Conservation (phyloP, 352 stramenopile genomes). For the Globisporangium camurandrum region DNA sequence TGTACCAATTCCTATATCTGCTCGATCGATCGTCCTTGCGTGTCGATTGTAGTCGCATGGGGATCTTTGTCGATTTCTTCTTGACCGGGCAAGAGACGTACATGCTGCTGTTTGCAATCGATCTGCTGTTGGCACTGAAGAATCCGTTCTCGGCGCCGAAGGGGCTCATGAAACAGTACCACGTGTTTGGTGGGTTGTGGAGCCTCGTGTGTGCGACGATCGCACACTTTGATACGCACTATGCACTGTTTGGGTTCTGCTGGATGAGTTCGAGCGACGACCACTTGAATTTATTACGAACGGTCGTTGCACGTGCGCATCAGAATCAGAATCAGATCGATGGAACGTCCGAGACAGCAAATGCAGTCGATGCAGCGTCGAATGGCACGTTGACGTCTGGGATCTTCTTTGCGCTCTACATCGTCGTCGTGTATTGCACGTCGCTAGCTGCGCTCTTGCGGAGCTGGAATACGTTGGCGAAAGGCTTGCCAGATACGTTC, state of each 20-base stretch:
- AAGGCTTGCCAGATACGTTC: conserved; percentile 70
- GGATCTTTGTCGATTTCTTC: conserved; percentile 72
- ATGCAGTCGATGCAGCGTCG: conserved; percentile 8
- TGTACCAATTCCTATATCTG: conserved; percentile 79
- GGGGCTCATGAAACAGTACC: conserved; percentile 75
- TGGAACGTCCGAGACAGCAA: not conserved
- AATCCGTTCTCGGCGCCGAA: conserved; percentile 83
- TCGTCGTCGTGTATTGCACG: conserved; percentile 73
- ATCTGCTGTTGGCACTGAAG: conserved; percentile 73
- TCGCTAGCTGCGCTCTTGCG: conserved; percentile 67
- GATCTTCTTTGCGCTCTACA: conserved; percentile 79
- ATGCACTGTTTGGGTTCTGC: conserved; percentile 77
- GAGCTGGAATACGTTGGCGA: conserved; percentile 75
- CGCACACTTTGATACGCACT: conserved; percentile 67
- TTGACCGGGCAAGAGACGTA: conserved; percentile 82
- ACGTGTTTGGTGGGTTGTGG: conserved; percentile 63
- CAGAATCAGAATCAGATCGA: not conserved
- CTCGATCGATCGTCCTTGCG: conserved; percentile 36
- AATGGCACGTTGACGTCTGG: conserved; percentile 47
- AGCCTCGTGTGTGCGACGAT: conserved; percentile 60
- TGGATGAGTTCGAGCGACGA: conserved; percentile 62
- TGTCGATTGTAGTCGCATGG: conserved; percentile 48
- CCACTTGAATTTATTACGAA: conserved; percentile 16
- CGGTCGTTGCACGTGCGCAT: not conserved
- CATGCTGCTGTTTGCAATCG: conserved; percentile 86